Conservation (phyloP, 140 eudicot genomes). For the Senecio squalidus region DNA sequence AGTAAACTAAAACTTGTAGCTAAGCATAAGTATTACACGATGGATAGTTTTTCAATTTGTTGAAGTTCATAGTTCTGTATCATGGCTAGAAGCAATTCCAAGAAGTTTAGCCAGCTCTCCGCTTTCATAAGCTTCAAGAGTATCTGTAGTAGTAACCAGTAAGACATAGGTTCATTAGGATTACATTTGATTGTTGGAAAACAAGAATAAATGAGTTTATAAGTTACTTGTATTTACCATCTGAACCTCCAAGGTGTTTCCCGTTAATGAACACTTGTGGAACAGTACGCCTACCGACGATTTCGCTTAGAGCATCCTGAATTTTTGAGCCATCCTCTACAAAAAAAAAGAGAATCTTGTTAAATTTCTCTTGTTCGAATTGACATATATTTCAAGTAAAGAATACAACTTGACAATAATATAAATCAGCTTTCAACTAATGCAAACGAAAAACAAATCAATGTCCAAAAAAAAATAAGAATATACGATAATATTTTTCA, state of each 20-base stretch:
- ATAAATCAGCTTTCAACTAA: background rate
- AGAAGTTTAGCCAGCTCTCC: conserved; percentile 78
- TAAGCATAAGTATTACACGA: background rate
- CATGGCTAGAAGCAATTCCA: conserved; percentile 37
- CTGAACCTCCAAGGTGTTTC: conserved; percentile 97
- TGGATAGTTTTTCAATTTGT: conserved; percentile 1
- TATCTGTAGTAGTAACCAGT: conserved; percentile 42
- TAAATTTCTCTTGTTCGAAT: background rate
- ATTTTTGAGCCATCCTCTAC: conserved; percentile 74
- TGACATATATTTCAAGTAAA: background rate
- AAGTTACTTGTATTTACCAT: conserved; percentile 50
- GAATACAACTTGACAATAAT: background rate
- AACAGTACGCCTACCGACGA: conserved; percentile 95
- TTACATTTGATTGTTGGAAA: background rate
- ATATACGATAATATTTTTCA: too few relatives aligned
- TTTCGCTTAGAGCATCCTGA: conserved; percentile 74
- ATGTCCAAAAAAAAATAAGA: too few relatives aligned
- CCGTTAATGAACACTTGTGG: conserved; percentile 99
- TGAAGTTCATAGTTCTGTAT: conserved; percentile 53
- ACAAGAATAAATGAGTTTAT: background rate
- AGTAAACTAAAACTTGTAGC: background rate
- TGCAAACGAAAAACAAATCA: background rate
- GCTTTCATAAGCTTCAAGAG: conserved; percentile 78
- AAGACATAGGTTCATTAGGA: background rate
- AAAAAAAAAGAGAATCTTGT: conserved; percentile 2